phyloP scores from a whole-genome alignment of 2,329 filamentous ascomycete species.

The Rhynchosporium agropyri region DNA sequence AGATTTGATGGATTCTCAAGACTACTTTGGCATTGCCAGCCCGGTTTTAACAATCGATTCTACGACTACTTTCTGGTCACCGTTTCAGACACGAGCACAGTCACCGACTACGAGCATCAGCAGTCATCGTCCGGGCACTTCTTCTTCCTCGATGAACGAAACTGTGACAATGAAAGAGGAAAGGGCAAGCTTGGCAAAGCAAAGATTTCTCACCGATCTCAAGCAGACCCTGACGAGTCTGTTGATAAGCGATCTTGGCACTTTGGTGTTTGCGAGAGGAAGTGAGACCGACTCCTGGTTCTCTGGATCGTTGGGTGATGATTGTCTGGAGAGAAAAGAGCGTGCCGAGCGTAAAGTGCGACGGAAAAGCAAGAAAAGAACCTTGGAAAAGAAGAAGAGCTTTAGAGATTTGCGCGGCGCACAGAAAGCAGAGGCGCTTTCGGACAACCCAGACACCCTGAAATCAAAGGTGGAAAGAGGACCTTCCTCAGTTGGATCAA shows the following conservation, averaged over 20 bases:
- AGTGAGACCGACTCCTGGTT: slow-evolving; percentile 96
- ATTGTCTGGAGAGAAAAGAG: slow-evolving; percentile 65
- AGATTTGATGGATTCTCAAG: slow-evolving; percentile 69
- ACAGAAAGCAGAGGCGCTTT: slow-evolving; percentile 45
- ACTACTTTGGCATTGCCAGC: slow-evolving; percentile 70
- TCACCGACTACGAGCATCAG: slow-evolving; percentile 65
- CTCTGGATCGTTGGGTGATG: slow-evolving; percentile 61
- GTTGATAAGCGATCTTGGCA: slow-evolving; percentile 85
- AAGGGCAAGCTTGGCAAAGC: slow-evolving; percentile 67
- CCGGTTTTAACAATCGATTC: slow-evolving; percentile 75
- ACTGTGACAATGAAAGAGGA: slow-evolving; percentile 61
- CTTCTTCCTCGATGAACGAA: slow-evolving; percentile 64
- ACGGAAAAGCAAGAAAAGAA: slow-evolving; percentile 53
- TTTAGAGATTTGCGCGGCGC: slow-evolving; percentile 64
- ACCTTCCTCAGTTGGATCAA: slow-evolving; percentile 27
- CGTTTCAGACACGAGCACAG: slow-evolving; percentile 68
- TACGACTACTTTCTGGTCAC: slow-evolving; percentile 84
- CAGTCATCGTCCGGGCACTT: slow-evolving; percentile 65
- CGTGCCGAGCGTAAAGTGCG: slow-evolving; percentile 42
- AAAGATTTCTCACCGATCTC: slow-evolving; percentile 75
- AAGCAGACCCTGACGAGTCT: slow-evolving; percentile 81
- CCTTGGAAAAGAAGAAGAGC: slow-evolving; percentile 67
- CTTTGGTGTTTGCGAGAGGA: slow-evolving; percentile 77
- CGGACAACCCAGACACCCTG: slow-evolving; percentile 32
- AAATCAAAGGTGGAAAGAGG: slow-evolving; percentile 36